Conservation (phyloP, 2,329 filamentous ascomycete genomes). For the Clarireedia monteithiana region DNA sequence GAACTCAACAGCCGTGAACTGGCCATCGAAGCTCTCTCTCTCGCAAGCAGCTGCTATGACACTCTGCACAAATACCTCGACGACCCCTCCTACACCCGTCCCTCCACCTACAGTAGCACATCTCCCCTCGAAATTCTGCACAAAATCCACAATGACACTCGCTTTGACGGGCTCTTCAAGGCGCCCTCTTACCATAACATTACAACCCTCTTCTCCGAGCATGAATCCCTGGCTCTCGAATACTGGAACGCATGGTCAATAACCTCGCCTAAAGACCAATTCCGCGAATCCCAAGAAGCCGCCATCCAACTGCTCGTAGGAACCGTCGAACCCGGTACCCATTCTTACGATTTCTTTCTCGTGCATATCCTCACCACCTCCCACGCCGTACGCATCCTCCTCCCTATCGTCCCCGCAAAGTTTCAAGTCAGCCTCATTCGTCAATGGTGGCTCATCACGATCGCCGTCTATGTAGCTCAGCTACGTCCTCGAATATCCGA, state of each 20-base stretch:
- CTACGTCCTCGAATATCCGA: conserved; percentile 64
- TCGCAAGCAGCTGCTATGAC: conserved; percentile 53
- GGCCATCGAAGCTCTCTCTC: conserved; percentile 77
- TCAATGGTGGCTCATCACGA: conserved; percentile 82
- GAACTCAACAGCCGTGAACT: conserved; percentile 80
- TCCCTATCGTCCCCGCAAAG: conserved; percentile 66
- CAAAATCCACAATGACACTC: conserved; percentile 59
- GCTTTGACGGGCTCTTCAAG: conserved; percentile 60
- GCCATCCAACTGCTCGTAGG: conserved; percentile 55
- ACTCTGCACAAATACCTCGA: conserved; percentile 63
- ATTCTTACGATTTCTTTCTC: conserved; percentile 75
- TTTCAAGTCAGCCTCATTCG: conserved; percentile 68
- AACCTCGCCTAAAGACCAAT: conserved; percentile 61
- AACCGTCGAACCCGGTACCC: conserved; percentile 47
- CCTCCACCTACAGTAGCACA: conserved; percentile 49
- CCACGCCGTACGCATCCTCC: conserved; percentile 78
- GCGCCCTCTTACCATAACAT: conserved; percentile 55
- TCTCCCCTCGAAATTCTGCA: conserved; percentile 64
- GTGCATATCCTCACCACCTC: conserved; percentile 77
- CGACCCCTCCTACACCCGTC: conserved; percentile 60
- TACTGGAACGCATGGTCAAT: conserved; percentile 89
- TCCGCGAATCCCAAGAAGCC: conserved; percentile 61
- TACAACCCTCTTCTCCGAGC: conserved; percentile 56
- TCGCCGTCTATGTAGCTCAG: conserved; percentile 71
- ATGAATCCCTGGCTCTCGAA: conserved; percentile 65